Conservation (phyloP, 2,329 filamentous ascomycete genomes). For the Hypomyces rosellus region DNA sequence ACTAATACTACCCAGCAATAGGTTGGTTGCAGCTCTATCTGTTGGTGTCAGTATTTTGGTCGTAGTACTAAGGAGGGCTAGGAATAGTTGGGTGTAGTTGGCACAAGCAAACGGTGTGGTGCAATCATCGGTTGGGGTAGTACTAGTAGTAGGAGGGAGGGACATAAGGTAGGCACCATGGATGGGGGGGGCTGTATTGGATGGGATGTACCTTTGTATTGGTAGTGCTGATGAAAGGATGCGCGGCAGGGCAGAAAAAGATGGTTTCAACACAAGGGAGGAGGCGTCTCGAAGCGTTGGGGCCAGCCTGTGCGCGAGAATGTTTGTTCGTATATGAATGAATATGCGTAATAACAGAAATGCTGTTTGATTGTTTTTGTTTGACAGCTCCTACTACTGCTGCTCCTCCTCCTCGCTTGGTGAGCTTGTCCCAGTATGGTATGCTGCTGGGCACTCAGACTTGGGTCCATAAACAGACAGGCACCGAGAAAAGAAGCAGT, state of each 20-base stretch:
- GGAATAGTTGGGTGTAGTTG: background rate
- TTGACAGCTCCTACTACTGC: too few relatives aligned
- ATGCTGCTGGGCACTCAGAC: background rate
- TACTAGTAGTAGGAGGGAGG: too few relatives aligned
- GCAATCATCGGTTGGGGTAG: conserved; percentile 7
- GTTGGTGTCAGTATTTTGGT: background rate
- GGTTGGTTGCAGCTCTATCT: background rate
- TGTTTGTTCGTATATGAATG: background rate
- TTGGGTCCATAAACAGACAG: background rate
- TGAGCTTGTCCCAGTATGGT: too few relatives aligned
- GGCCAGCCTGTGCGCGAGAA: conserved; percentile 7
- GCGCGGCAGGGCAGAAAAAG: background rate
- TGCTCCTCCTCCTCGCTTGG: too few relatives aligned
- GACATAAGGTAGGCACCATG: too few relatives aligned
- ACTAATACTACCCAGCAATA: conserved; percentile 7
- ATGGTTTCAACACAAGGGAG: background rate
- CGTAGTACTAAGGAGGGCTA: too few relatives aligned
- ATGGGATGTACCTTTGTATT: background rate
- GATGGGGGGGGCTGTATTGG: background rate
- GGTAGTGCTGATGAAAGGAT: background rate
- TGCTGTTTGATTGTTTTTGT: too few relatives aligned
- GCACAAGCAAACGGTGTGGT: conserved; percentile 16
- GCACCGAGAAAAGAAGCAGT: conserved; percentile 1
- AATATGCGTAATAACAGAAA: too few relatives aligned
- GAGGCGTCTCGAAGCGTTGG: conserved; percentile 1